Percentiles rank a stretch among this genome's conserved stretches.
These are phyloP conservation scores for Penicillium atrosanguineum DNA, from an alignment of 495 filamentous ascomycete species.

Conservation along the genomic window DNA sequence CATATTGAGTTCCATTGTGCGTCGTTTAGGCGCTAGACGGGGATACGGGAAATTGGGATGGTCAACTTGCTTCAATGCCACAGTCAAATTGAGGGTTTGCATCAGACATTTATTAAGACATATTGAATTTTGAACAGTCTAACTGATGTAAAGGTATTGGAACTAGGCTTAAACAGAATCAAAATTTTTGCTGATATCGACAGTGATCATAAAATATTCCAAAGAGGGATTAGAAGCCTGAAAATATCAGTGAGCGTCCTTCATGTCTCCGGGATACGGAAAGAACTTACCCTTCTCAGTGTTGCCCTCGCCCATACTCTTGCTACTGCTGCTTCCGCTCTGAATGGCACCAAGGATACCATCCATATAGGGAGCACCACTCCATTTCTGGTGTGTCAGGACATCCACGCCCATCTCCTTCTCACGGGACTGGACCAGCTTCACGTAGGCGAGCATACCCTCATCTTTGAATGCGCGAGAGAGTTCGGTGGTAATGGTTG, in stretches of 20 bases:
- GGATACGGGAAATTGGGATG: not conserved
- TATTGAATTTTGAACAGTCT: not conserved
- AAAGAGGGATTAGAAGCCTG: slow-evolving; percentile 14
- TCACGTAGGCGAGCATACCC: slow-evolving; percentile 95
- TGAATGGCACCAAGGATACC: slow-evolving; percentile 90
- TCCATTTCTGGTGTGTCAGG: slow-evolving; percentile 98
- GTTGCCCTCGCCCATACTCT: slow-evolving; percentile 81
- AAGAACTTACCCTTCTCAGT: slow-evolving; percentile 57
- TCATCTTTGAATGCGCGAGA: slow-evolving; percentile 79
- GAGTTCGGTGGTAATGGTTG: slow-evolving; percentile 82
- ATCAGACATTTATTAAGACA: not conserved
- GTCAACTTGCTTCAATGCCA: not conserved
- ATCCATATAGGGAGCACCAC: slow-evolving; percentile 88
- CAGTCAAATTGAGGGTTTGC: not conserved
- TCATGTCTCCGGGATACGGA: not conserved
- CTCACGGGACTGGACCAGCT: slow-evolving; percentile 81
- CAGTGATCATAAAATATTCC: not conserved
- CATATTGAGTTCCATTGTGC: too few species aligned
- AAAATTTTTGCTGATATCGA: not conserved
- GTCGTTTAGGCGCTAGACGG: too few species aligned
- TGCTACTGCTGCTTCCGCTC: slow-evolving; percentile 80
- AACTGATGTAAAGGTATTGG: not conserved
- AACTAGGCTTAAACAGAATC: not conserved
- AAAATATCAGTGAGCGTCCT: not conserved
- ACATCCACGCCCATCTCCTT: slow-evolving; percentile 94